Percentiles rank a stretch among this genome's conserved stretches.
phyloP scores from a whole-genome alignment of 163 green algal genomes.

The Chlorella variabilis region DNA sequence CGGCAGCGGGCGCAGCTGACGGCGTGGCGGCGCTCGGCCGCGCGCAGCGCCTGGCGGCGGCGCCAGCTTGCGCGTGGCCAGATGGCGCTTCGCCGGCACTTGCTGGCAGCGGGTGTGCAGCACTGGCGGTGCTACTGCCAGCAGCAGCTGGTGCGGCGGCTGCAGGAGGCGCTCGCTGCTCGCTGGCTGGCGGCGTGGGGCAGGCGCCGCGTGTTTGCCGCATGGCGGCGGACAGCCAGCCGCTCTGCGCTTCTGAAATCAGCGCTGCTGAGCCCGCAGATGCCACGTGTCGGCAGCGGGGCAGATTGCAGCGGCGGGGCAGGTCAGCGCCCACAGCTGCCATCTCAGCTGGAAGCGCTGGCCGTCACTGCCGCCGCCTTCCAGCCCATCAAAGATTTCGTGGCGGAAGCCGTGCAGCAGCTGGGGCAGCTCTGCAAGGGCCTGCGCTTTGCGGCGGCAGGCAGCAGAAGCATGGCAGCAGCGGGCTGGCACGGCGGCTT shows the following conservation, averaged over 20 bases:
- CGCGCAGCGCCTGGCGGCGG: background rate
- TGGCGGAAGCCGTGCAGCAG: conserved; percentile 16
- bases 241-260: conserved; percentile 14
- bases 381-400: conserved; percentile 19
- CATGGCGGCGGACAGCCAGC: conserved; percentile 15
- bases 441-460: background rate
- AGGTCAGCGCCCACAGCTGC: background rate
- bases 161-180: conserved; percentile 25
- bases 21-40: conserved; percentile 22
- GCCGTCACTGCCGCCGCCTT: conserved; percentile 4
- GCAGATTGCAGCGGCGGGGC: background rate
- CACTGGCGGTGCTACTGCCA: conserved; percentile 37
- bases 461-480: no score
- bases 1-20: background rate
- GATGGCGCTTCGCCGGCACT: background rate
- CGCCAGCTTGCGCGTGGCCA: background rate
- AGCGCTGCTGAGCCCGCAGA: background rate
- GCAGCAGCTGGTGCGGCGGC: conserved; percentile 15
- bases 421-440: background rate
- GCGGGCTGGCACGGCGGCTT: background rate
- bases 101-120: conserved; percentile 7
- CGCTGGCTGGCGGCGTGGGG: conserved; percentile 28
- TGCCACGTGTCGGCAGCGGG: background rate
- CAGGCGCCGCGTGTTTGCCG: background rate
- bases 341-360: background rate